phyloP scores from a whole-genome alignment of 2,329 filamentous ascomycete genomes.

The Colletotrichum simmondsii region DNA sequence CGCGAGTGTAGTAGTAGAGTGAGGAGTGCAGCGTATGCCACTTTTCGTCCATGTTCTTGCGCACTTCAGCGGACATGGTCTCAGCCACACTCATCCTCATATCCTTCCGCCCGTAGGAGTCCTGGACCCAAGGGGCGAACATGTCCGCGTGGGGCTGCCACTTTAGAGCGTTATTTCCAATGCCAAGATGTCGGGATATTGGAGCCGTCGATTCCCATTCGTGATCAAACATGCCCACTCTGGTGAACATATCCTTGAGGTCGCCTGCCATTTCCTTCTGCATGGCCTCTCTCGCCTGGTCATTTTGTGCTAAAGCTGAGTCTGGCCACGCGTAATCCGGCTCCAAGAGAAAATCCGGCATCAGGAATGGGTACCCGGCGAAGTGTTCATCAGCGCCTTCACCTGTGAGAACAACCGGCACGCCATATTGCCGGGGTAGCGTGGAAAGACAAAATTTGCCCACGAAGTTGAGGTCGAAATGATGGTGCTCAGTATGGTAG shows the following conservation, averaged over 20 bases:
- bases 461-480: constrained; percentile 61
- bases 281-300: constrained; percentile 8
- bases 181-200: not conserved
- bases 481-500: constrained; percentile 46
- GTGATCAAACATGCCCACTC: constrained; percentile 27
- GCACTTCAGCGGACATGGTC: constrained; percentile 31
- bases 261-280: constrained; percentile 16
- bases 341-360: constrained; percentile 60
- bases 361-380: constrained; percentile 59
- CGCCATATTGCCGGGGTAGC: constrained; percentile 54
- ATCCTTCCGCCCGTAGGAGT: constrained; percentile 1
- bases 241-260: constrained; percentile 22
- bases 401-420: constrained; percentile 65
- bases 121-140: constrained; percentile 23
- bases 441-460: constrained; percentile 61
- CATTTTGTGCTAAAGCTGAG: constrained; percentile 14
- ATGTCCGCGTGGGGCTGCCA: constrained; percentile 3
- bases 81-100: not conserved
- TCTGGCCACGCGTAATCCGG: constrained; percentile 51
- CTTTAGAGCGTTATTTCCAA: constrained; percentile 6
- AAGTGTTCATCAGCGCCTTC: constrained; percentile 67
- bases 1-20: constrained; percentile 40
- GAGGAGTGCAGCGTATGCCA: constrained; percentile 44
- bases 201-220: not conserved
- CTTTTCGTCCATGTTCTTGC: constrained; percentile 37